Evolutionary conservation across 768 basidiomycete species (phyloP), one percentile per base, ranked within the genome.

Genomic region (Cyclocybe aegerita): DNA sequence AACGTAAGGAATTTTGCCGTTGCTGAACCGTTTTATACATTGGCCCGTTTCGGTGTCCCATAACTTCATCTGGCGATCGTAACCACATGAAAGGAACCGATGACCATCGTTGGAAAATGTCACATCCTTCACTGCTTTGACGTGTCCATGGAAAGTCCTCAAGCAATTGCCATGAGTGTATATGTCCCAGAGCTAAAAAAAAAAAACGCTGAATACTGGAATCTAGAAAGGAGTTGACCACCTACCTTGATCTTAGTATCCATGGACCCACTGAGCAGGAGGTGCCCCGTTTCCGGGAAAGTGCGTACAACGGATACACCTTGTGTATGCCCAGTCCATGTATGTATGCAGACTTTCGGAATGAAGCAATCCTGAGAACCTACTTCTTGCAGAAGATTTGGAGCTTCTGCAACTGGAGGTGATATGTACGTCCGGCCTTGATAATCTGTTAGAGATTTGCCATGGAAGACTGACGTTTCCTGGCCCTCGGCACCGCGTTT

Each of bases 1-100:
- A 44, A 96, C 93, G 65, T 98, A 94, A 9, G 97, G 94, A 14
- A 94, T 94, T 76, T 98, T 98, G 55, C 96, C 97, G 61, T 98
- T 98, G 57, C 90, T 88, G 72, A 98, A 99, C 6, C 95, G 88
- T 67, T 98, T 90, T 53, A 97, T 70, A 71, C 97, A 98, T 72
- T 98, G 92, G 1, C 94, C 96, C 0, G 97, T 98, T 72, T 99
- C 97, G 14, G 97, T 98, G 62, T 99, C 96, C 97, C 97, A 99
- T 9, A 98, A 77, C 70, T 99, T 99, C 86, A 98, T 94, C 65
- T 93, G 89, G 44, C 94, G 88, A 68, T 99, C 97, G 61, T 97
- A 98, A 44, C 83, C 87, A 57, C 95, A 96, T 11, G 91, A 94
- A 43, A 99, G 67, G 75, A 99, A 98, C 56, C 77, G 79, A 33